Conservation (phyloP, 345 rosid species). For the Eucalyptus brandiana region DNA sequence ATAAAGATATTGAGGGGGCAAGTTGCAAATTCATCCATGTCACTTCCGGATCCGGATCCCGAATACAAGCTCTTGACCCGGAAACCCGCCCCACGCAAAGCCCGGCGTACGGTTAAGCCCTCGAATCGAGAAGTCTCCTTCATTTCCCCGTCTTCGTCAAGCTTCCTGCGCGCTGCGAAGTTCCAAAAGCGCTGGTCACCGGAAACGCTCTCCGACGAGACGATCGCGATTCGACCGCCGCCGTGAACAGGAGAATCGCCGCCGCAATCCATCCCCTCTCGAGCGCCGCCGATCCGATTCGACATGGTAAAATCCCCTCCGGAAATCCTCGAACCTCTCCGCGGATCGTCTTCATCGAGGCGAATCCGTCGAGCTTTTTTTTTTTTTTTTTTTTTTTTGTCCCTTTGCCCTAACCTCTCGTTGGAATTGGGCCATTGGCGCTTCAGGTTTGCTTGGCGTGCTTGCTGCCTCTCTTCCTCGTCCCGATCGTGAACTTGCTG, state of each 20-base stretch:
- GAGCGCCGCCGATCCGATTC: not conserved
- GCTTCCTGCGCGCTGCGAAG: not conserved
- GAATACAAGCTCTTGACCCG: not conserved
- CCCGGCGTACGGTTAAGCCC: not conserved
- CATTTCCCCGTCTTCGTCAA: not conserved
- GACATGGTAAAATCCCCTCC: not conserved
- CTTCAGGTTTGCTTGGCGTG: slow-evolving; percentile 78
- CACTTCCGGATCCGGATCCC: not conserved
- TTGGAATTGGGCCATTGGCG: not conserved
- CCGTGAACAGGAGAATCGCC: not conserved
- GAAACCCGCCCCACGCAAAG: not conserved
- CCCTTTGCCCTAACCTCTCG: not conserved
- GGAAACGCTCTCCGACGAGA: not conserved
- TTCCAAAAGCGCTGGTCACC: not conserved
- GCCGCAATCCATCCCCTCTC: not conserved
- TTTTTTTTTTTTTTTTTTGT: not conserved
- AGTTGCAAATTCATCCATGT: not conserved
- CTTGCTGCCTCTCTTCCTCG: slow-evolving; percentile 79
- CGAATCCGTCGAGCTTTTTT: not conserved
- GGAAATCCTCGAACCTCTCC: not conserved
- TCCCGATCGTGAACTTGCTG: slow-evolving; percentile 76
- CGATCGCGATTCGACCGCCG: not conserved
- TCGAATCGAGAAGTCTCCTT: not conserved
- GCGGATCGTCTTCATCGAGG: not conserved
- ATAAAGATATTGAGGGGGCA: not conserved